Percentiles rank a stretch among this genome's conserved stretches.
Conservation (phyloP, 2,329 filamentous ascomycete genomes). For the Aspergillus ruber region DNA sequence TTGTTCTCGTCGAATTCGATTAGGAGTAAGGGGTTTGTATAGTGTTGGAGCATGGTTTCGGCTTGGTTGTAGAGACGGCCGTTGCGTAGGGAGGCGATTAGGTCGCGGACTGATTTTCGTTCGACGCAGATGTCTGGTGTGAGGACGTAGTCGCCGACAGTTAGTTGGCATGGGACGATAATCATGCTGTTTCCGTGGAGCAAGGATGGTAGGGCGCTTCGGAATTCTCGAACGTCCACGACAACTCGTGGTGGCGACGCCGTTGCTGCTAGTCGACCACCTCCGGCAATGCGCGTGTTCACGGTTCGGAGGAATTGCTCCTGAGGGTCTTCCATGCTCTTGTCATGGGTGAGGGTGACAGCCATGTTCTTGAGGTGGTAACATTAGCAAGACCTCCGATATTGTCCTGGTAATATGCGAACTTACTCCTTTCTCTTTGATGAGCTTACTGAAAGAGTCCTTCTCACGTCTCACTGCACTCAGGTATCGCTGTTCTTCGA, state of each 20-base stretch:
- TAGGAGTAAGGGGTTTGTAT: conserved; percentile 80
- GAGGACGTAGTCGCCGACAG: conserved; percentile 92
- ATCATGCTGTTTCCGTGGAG: conserved; percentile 83
- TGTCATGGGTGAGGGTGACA: conserved; percentile 71
- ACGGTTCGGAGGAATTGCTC: conserved; percentile 89
- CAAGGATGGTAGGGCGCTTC: conserved; percentile 83
- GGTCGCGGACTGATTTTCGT: conserved; percentile 84
- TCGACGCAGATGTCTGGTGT: conserved; percentile 89
- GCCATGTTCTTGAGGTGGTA: conserved; percentile 61
- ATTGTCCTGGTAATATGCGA: background rate
- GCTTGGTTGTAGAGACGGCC: conserved; percentile 87
- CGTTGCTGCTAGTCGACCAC: conserved; percentile 75
- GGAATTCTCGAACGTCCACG: conserved; percentile 92
- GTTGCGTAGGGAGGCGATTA: conserved; percentile 86
- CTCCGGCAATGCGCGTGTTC: conserved; percentile 93
- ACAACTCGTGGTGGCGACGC: conserved; percentile 83
- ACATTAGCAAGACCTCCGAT: conserved; percentile 3
- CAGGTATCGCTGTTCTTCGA: conserved; percentile 91
- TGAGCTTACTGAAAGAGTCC: conserved; percentile 88
- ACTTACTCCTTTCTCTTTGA: conserved; percentile 74
- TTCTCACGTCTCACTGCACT: conserved; percentile 89
- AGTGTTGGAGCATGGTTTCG: conserved; percentile 90
- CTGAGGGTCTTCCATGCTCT: conserved; percentile 70
- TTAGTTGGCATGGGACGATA: conserved; percentile 90
- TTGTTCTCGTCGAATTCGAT: conserved; percentile 98